phyloP scores from a whole-genome alignment of 2,329 filamentous ascomycete genomes.

The Keithomyces neogunnii region DNA sequence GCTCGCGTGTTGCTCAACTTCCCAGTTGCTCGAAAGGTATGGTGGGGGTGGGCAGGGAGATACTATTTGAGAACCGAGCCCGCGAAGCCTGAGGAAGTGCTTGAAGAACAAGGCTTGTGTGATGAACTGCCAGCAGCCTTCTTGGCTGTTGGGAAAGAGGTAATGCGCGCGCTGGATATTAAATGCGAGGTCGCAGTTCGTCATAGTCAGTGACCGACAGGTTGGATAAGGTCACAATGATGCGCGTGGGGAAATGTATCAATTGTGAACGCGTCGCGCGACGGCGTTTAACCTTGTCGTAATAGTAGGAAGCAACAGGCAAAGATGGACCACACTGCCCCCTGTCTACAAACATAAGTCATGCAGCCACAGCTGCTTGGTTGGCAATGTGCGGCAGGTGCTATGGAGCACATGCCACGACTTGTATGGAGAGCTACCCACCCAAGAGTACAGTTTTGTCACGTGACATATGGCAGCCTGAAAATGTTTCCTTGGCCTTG shows the following conservation, averaged over 20 bases:
- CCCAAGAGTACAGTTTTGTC: too few relatives aligned
- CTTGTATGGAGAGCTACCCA: too few relatives aligned
- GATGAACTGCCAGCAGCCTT: constrained; percentile 1
- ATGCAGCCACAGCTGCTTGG: too few relatives aligned
- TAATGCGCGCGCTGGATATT: not conserved
- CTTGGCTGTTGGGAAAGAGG: not conserved
- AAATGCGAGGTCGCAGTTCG: not conserved
- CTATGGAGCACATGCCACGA: too few relatives aligned
- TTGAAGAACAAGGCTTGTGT: not conserved
- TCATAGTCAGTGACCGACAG: not conserved
- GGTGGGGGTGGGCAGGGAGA: not conserved
- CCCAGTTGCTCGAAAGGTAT: not conserved
- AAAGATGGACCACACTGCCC: too few relatives aligned
- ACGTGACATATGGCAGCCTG: too few relatives aligned
- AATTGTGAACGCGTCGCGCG: not conserved
- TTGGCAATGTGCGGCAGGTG: too few relatives aligned
- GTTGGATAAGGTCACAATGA: not conserved
- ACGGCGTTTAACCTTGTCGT: not conserved
- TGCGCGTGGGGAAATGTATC: not conserved
- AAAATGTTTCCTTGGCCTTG: too few relatives aligned
- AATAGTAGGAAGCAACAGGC: too few relatives aligned
- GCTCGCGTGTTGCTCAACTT: not conserved
- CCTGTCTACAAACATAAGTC: too few relatives aligned
- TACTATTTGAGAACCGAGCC: not conserved
- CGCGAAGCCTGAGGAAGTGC: not conserved